Percentiles rank a stretch among this genome's conserved stretches.
Conservation (phyloP, 2,329 filamentous ascomycete species). For the Elsinoe perseae region DNA sequence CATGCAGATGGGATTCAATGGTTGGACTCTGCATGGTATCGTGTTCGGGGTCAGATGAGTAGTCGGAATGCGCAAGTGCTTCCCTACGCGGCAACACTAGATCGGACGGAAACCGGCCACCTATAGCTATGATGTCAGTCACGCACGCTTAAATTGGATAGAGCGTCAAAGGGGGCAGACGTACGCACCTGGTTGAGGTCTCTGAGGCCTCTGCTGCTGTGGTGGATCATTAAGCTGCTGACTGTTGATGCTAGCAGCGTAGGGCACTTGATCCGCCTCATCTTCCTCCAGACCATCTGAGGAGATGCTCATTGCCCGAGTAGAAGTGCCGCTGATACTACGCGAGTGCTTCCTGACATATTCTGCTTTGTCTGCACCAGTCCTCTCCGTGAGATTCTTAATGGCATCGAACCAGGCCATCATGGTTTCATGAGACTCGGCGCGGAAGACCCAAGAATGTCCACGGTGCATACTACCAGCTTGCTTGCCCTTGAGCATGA, state of each 20-base stretch:
- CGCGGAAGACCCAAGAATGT: constrained; percentile 61
- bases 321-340: constrained; percentile 60
- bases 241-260: constrained; percentile 51
- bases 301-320: constrained; percentile 54
- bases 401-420: constrained; percentile 95
- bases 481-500: constrained; percentile 93
- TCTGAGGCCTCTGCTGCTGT: constrained; percentile 45
- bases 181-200: constrained; percentile 74
- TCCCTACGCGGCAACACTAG: constrained; percentile 68
- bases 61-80: constrained; percentile 60
- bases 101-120: constrained; percentile 85
- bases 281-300: constrained; percentile 75
- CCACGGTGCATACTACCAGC: constrained; percentile 84
- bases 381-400: constrained; percentile 78
- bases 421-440: constrained; percentile 81
- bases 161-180: constrained; percentile 28
- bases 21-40: constrained; percentile 41
- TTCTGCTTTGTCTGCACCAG: constrained; percentile 76
- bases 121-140: constrained; percentile 20
- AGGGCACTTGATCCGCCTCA: constrained; percentile 58
- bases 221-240: constrained; percentile 28
- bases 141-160: constrained; percentile 15
- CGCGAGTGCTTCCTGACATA: constrained; percentile 78
- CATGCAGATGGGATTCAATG: constrained; percentile 20
- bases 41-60: constrained; percentile 60